Percentiles rank a stretch among this genome's conserved stretches.
Evolutionary conservation across 306 rosid species (phyloP).

Genomic region (Prinsepia uniflora): DNA sequence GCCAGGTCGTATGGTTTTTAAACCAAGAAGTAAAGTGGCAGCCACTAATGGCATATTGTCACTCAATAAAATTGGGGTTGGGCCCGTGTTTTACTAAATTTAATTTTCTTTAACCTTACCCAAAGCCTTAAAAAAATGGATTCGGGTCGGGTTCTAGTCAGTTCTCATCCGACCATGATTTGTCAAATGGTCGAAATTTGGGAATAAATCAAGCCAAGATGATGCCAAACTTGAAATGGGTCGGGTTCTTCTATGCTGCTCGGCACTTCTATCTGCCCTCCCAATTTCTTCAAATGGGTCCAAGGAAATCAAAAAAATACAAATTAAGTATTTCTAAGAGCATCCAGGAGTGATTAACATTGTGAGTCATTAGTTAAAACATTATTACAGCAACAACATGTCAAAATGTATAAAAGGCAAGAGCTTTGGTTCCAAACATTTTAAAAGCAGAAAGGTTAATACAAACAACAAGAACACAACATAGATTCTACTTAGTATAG

Average conservation of each 20-base stretch:
- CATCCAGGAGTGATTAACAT: not conserved
- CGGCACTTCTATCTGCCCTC: conserved; percentile 63
- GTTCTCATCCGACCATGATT: too few relatives aligned
- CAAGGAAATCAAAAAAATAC: conserved; percentile 50
- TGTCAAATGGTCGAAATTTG: too few relatives aligned
- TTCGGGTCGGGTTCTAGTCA: too few relatives aligned
- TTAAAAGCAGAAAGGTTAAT: not conserved
- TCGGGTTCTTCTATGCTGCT: conserved; percentile 77
- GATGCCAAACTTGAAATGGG: too few relatives aligned
- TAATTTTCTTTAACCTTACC: too few relatives aligned
- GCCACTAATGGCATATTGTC: too few relatives aligned
- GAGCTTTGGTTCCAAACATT: not conserved
- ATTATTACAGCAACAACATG: conserved; percentile 8
- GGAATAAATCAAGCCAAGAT: too few relatives aligned
- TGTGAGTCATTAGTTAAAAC: conserved; percentile 10
- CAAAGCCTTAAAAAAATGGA: too few relatives aligned
- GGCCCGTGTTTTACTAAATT: too few relatives aligned
- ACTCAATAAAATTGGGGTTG: too few relatives aligned
- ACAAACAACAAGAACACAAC: not conserved
- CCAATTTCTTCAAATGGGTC: conserved; percentile 94
- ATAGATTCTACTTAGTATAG: not conserved
- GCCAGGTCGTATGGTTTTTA: too few relatives aligned
- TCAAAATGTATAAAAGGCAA: not conserved
- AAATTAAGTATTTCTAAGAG: conserved; percentile 11
- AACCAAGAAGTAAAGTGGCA: too few relatives aligned